phyloP scores from a whole-genome alignment of 1,284 basidiomycete species.

The Grifola frondosa region DNA sequence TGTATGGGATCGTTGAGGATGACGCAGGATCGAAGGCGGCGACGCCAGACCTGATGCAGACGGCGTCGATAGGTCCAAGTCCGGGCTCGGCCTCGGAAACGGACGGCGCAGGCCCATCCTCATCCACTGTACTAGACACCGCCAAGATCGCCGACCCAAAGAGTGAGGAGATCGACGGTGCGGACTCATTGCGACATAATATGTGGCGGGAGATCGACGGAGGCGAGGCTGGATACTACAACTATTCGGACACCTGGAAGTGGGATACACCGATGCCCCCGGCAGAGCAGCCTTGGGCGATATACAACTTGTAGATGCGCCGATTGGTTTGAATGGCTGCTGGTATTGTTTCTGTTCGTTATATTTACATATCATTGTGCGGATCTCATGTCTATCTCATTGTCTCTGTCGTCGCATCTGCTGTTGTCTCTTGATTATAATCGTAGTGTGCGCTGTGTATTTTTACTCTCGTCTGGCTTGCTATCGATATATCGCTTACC shows the following conservation, averaged over 20 bases:
- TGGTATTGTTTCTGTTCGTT: conserved; percentile 19
- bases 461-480: conserved; percentile 34
- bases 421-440: conserved; percentile 35
- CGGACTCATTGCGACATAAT: conserved; percentile 58
- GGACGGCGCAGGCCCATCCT: conserved; percentile 45
- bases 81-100: conserved; percentile 65
- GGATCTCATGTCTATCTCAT: conserved; percentile 5
- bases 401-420: conserved; percentile 33
- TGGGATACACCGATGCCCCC: conserved; percentile 67
- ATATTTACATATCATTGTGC: conserved; percentile 23
- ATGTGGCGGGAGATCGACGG: conserved; percentile 71
- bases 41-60: conserved; percentile 68
- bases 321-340: neutral
- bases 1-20: conserved; percentile 53
- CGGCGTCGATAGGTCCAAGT: conserved; percentile 73
- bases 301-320: conserved; percentile 44
- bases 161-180: conserved; percentile 22
- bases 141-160: conserved; percentile 29
- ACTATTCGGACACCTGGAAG: conserved; percentile 59
- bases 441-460: conserved; percentile 35
- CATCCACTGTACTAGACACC: conserved; percentile 22
- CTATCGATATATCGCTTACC: conserved; percentile 34
- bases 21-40: conserved; percentile 55
- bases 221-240: conserved; percentile 70
- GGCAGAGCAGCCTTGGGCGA: conserved; percentile 70